Conservation (phyloP, 129 eudicot genomes). For the Tanacetum coccineum region DNA sequence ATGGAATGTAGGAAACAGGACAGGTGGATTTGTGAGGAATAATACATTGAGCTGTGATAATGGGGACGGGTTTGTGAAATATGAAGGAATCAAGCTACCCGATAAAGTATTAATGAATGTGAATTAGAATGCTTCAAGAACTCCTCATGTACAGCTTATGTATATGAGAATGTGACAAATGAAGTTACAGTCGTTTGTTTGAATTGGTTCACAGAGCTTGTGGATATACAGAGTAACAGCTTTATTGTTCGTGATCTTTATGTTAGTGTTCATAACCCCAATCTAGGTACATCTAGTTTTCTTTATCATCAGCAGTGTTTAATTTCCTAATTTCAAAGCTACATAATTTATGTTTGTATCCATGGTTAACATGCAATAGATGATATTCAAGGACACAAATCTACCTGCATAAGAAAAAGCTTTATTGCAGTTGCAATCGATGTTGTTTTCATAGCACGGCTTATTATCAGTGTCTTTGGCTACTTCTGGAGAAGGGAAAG, state of each 20-base stretch:
- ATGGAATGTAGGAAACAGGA: slow-evolving; percentile 31
- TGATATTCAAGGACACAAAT: slow-evolving; percentile 1
- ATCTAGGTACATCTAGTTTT: slow-evolving; percentile 17
- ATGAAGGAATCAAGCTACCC: slow-evolving; percentile 32
- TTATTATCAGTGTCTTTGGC: slow-evolving; percentile 26
- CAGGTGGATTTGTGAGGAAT: slow-evolving; percentile 36
- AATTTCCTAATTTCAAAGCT: background rate
- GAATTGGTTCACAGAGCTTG: slow-evolving; percentile 35
- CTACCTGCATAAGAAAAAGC: slow-evolving; percentile 10
- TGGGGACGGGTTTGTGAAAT: slow-evolving; percentile 25
- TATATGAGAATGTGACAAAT: slow-evolving; percentile 25
- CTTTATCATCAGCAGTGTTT: background rate
- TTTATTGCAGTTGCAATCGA: slow-evolving; percentile 15
- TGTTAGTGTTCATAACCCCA: slow-evolving; percentile 19
- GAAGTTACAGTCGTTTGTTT: slow-evolving; percentile 27
- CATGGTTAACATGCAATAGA: slow-evolving; percentile 26
- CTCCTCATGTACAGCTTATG: slow-evolving; percentile 41
- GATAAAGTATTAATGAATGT: slow-evolving; percentile 31
- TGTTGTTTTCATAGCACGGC: slow-evolving; percentile 19
- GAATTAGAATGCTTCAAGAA: slow-evolving; percentile 21
- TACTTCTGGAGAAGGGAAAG: slow-evolving; percentile 27
- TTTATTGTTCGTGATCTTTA: slow-evolving; percentile 23
- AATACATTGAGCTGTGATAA: slow-evolving; percentile 14
- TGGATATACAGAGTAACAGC: slow-evolving; percentile 17
- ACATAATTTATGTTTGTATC: background rate